Evolutionary conservation across 352 stramenopile species (phyloP).

Genomic region (Globisporangium cylindrosporum): DNA sequence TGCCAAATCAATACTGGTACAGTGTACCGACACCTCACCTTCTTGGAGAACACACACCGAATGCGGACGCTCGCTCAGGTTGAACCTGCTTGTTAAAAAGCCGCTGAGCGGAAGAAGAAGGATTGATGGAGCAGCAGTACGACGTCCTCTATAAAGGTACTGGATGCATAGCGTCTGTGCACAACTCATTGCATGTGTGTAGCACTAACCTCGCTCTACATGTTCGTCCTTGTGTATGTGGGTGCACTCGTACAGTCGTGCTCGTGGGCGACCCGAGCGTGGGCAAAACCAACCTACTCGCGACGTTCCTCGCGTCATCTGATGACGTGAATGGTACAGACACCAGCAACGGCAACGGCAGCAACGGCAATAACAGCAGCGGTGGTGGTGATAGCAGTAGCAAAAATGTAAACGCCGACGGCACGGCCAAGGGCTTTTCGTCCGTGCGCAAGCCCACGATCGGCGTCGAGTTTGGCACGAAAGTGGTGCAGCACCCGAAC

Average conservation of each 20-base stretch:
- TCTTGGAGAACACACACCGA: background rate
- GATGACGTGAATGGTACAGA: slow-evolving; percentile 17
- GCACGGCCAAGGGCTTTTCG: slow-evolving; percentile 44
- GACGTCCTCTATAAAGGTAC: slow-evolving; percentile 81
- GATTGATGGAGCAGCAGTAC: slow-evolving; percentile 58
- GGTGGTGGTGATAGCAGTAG: background rate
- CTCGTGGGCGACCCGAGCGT: slow-evolving; percentile 83
- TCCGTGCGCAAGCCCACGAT: slow-evolving; percentile 71
- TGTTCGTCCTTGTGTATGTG: background rate
- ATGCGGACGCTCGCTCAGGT: background rate
- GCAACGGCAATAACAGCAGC: background rate
- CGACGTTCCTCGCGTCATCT: slow-evolving; percentile 63
- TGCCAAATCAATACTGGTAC: background rate
- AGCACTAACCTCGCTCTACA: background rate
- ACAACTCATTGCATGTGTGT: background rate
- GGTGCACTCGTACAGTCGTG: slow-evolving; percentile 38
- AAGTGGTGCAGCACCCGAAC: slow-evolving; percentile 70
- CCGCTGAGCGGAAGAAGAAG: background rate
- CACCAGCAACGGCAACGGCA: background rate
- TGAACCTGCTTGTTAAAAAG: slow-evolving; percentile 10
- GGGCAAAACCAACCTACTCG: slow-evolving; percentile 90
- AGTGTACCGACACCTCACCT: background rate
- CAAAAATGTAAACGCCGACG: slow-evolving; percentile 24
- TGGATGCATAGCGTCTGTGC: background rate
- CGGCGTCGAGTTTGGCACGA: slow-evolving; percentile 80